Conservation (phyloP, 176 grass and related monocot species). For the Oryza glumipatula region DNA sequence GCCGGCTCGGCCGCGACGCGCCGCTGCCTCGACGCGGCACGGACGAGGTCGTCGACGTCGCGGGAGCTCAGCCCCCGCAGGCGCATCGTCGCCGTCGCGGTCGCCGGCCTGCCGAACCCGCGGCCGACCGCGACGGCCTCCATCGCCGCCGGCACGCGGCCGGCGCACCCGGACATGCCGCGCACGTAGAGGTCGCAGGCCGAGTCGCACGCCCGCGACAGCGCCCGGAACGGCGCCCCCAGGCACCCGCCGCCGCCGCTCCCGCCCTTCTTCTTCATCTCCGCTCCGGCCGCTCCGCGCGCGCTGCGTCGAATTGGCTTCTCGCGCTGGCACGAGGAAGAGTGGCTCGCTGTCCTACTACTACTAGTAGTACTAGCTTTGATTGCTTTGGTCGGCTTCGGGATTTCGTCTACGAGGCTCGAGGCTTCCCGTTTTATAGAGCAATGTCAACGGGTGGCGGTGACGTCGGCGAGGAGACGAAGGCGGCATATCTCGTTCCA, state of each 20-base stretch:
- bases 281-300: neutral
- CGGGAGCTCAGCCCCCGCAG: slow-evolving; percentile 27
- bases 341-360: neutral
- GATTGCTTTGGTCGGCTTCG: neutral
- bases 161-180: slow-evolving; percentile 52
- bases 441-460: neutral
- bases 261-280: slow-evolving; percentile 36
- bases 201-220: slow-evolving; percentile 65
- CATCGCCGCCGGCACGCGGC: slow-evolving; percentile 19
- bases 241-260: slow-evolving; percentile 38
- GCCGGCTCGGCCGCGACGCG: slow-evolving; percentile 39
- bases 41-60: slow-evolving; percentile 50
- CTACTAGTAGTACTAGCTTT: neutral
- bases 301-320: neutral
- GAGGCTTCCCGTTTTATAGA: neutral
- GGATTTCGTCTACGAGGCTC: no score
- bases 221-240: slow-evolving; percentile 45
- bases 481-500: neutral
- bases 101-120: slow-evolving; percentile 33
- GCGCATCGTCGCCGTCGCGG: slow-evolving; percentile 8
- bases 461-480: neutral
- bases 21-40: slow-evolving; percentile 41
- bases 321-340: neutral
- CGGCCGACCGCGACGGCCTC: slow-evolving; percentile 27
- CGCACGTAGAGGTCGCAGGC: slow-evolving; percentile 67